phyloP scores from a whole-genome alignment of 371 early-diverging fungal genomes.

The Blakeslea trispora region DNA sequence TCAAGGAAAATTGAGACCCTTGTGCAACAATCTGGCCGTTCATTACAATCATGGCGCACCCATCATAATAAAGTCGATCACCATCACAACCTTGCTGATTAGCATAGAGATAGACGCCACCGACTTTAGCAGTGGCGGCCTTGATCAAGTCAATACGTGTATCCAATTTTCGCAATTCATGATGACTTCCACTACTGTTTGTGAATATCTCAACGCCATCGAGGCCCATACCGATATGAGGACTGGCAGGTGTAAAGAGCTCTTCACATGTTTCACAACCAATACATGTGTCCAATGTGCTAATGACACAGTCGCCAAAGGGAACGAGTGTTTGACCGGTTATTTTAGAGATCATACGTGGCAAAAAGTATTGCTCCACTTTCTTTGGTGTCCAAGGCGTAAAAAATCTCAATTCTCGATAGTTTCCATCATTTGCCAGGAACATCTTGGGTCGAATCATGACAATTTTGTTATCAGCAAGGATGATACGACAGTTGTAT shows the following conservation, averaged over 20 bases:
- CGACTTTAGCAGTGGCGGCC: conserved; percentile 89
- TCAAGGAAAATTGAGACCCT: conserved; percentile 90
- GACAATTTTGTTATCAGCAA: conserved; percentile 80
- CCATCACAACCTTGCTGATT: conserved; percentile 99
- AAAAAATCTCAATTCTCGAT: conserved; percentile 95
- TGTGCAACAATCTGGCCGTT: conserved; percentile 92
- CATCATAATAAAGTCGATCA: conserved; percentile 98
- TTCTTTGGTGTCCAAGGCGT: conserved; percentile 77
- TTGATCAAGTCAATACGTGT: conserved; percentile 85
- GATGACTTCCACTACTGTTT: conserved; percentile 92
- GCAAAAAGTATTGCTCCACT: conserved; percentile 79
- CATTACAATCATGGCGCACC: conserved; percentile 85
- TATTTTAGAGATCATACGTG: conserved; percentile 74
- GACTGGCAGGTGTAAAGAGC: conserved; percentile 92
- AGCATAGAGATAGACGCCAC: conserved; percentile 94
- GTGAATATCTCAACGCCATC: conserved; percentile 97
- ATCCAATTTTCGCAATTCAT: conserved; percentile 87
- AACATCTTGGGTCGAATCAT: conserved; percentile 95
- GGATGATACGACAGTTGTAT: conserved; percentile 94
- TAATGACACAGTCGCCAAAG: conserved; percentile 88
- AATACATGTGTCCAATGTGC: conserved; percentile 79
- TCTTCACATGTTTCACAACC: conserved; percentile 98
- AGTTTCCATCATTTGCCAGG: conserved; percentile 97
- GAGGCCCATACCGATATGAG: conserved; percentile 89
- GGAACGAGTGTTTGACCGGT: conserved; percentile 77